Base-by-base conservation (phyloP, 768 basidiomycete species). In the Phanerochaete sordida region DNA sequence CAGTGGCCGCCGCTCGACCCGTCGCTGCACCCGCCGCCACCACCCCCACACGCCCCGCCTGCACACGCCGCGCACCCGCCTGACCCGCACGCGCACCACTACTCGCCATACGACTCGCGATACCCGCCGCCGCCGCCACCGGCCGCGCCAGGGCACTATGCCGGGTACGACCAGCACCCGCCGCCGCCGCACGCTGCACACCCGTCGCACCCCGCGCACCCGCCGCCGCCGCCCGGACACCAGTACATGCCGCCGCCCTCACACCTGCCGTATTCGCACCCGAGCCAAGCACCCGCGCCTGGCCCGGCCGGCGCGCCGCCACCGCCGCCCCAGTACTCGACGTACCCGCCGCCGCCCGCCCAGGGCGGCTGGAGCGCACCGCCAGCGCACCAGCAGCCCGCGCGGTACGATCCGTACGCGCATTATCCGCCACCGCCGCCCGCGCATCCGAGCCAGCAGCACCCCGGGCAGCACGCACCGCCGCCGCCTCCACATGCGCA, bases 371-470 rank as follows among this genome's bases (percentile, higher is more conserved):
- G 53, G 53, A 43, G 21, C 35, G 37, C 30, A 15, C 60, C 52
- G 19, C 39, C 30, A 9, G 33, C 44, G 30, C 56, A 39, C 16
- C 57, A 47, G 2, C 46, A 50, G 19, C 44, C 15, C 19, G 39
- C 39, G 11, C 48, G 35, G 11, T 46, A 60, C 45, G 59, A 60
- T 26, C 58, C 49, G 16, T 60, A 60, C 27, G 43, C 64, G 44
- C 68, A 54, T 30, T 67, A 70, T 27, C 31, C 64, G 21, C 61
- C 58, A 24, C 66, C 49, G 33, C 67, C 61, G 24, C 65, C 51
- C 6, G 62, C 55, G 57, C 68, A 66, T 11, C 69, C 69, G 16
- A 73, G 72, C 31, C 67, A 68, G 13, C 72, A 66, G 30, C 72
- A 69, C 26, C 66, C 66, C 35, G 73, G 72, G 13, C 70, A 61